Evolutionary conservation across 257 asterid genomes (phyloP).

Genomic region (Solanum sitiens): DNA sequence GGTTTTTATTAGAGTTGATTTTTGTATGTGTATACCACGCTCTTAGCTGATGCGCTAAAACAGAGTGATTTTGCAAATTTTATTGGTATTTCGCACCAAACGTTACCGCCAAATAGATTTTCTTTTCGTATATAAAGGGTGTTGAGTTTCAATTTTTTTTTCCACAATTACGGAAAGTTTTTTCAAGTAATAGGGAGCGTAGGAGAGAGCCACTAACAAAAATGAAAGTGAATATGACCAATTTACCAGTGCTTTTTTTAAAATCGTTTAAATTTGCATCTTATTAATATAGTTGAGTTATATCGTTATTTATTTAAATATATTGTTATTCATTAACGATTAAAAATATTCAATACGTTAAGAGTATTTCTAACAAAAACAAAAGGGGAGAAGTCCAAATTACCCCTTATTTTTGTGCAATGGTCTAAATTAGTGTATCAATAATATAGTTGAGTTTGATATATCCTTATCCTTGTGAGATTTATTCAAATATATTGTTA

Average conservation of each 20-base stretch:
- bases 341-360: fast-evolving
- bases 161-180: neutral
- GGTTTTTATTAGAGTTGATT: conserved; percentile 1
- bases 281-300: neutral
- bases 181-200: neutral
- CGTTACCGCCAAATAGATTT: conserved; percentile 64
- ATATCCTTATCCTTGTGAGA: too few species aligned
- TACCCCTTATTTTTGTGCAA: neutral
- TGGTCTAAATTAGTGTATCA: neutral
- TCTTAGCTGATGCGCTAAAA: neutral
- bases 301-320: neutral
- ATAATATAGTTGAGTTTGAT: neutral
- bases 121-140: conserved; percentile 1
- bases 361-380: neutral
- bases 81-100: conserved; percentile 41
- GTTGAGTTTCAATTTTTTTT: neutral
- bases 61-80: conserved; percentile 10
- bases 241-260: neutral
- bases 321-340: neutral
- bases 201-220: neutral
- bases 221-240: neutral
- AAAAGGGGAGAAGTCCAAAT: neutral
- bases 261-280: neutral
- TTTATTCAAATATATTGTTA: too few species aligned
- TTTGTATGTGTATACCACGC: conserved; percentile 2